Percentiles rank a stretch among this genome's conserved stretches.
Conservation (phyloP, 345 rosid species). For the Xanthoceras sorbifolium region DNA sequence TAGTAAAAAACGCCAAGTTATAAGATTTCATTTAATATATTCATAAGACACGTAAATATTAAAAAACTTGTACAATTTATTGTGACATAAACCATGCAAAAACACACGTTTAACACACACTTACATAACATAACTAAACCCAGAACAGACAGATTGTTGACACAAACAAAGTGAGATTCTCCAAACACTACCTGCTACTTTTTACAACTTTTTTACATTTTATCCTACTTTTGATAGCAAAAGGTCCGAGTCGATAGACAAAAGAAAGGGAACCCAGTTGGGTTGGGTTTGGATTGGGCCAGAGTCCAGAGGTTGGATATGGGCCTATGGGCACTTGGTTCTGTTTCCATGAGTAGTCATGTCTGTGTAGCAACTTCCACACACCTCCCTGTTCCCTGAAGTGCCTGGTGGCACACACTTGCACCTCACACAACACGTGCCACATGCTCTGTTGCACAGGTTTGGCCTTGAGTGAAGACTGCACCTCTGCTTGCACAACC, state of each 20-base stretch:
- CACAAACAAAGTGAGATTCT: background rate
- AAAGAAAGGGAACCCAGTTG: background rate
- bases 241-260: background rate
- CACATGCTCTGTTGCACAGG: constrained; percentile 54
- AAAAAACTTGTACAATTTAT: too few species aligned
- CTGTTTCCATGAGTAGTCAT: constrained; percentile 50
- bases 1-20: too few species aligned
- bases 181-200: background rate
- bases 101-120: background rate
- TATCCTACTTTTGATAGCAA: background rate
- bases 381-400: constrained; percentile 38
- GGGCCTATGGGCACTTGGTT: constrained; percentile 46
- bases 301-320: background rate
- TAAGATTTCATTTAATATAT: too few species aligned
- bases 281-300: background rate
- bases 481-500: constrained; percentile 49
- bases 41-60: too few species aligned
- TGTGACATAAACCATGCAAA: background rate
- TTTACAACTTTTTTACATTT: background rate
- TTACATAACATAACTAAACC: background rate
- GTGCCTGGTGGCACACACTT: constrained; percentile 61
- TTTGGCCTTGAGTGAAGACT: constrained; percentile 49
- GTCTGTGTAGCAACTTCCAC: constrained; percentile 51
- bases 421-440: constrained; percentile 55
- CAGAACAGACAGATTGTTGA: background rate